Percentiles rank a stretch among this genome's conserved stretches.
These are phyloP conservation scores for Pichia sp. DNA, from an alignment of 1,139 yeast species.

Conservation along the genomic window DNA sequence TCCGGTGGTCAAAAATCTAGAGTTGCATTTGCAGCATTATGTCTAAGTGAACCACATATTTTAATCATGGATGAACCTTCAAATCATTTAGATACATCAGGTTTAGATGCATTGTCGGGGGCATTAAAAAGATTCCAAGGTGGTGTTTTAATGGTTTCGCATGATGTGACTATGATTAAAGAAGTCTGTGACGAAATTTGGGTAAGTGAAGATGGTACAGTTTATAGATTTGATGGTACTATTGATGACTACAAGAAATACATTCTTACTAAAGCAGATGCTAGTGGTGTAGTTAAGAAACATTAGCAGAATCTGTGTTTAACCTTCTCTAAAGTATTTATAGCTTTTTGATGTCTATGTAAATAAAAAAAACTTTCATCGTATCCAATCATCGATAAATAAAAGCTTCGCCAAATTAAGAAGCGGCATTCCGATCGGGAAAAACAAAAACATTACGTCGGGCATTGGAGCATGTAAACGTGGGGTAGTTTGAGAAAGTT, in stretches of 20 bases:
- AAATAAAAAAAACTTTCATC: no score
- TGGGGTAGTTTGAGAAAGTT: no score
- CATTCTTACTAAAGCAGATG: slow-evolving; percentile 69
- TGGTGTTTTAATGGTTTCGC: slow-evolving; percentile 96
- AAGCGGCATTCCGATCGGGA: no score
- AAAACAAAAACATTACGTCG: no score
- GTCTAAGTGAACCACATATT: slow-evolving; percentile 87
- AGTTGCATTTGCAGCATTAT: slow-evolving; percentile 94
- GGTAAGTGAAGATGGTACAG: slow-evolving; percentile 86
- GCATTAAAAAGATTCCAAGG: slow-evolving; percentile 86
- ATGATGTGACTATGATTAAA: slow-evolving; percentile 87
- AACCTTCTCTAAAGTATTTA: background rate
- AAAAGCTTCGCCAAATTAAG: no score
- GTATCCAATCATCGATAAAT: no score
- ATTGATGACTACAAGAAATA: slow-evolving; percentile 88
- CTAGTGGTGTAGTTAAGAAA: slow-evolving; percentile 80
- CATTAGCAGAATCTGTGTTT: slow-evolving; percentile 38
- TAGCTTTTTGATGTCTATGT: background rate
- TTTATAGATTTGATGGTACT: slow-evolving; percentile 71
- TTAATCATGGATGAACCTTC: slow-evolving; percentile 96
- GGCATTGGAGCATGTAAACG: no score
- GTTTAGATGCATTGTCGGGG: slow-evolving; percentile 89
- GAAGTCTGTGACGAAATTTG: slow-evolving; percentile 88
- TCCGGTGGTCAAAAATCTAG: slow-evolving; percentile 99
- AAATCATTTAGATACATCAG: slow-evolving; percentile 96